Percentiles rank a stretch among this genome's conserved stretches.
phyloP scores from a whole-genome alignment of 2,329 filamentous ascomycete species.

The Diaporthe capsici region DNA sequence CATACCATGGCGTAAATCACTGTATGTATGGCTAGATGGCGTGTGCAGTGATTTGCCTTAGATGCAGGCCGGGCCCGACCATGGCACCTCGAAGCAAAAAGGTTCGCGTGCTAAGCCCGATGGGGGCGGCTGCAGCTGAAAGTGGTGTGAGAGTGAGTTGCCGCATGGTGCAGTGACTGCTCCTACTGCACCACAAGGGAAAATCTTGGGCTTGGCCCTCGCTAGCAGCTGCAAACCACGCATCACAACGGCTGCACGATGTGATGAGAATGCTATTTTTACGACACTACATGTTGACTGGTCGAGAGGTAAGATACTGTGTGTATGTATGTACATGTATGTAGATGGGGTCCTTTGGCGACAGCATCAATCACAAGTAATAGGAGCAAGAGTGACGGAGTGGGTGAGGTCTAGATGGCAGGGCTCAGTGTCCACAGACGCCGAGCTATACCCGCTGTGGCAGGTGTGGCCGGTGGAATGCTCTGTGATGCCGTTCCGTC shows the following conservation, averaged over 20 bases:
- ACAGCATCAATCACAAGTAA: neutral
- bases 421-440: neutral
- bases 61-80: neutral
- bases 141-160: slow-evolving; percentile 14
- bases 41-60: slow-evolving; percentile 2
- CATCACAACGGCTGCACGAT: slow-evolving; percentile 15
- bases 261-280: slow-evolving; percentile 33
- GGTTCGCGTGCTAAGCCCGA: neutral
- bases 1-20: neutral
- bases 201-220: slow-evolving; percentile 2
- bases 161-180: neutral
- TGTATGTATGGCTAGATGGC: neutral
- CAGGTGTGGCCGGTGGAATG: slow-evolving; percentile 1
- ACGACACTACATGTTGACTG: slow-evolving; percentile 13
- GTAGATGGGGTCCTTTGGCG: neutral
- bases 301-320: neutral
- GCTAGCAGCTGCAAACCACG: neutral
- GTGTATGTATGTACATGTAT: neutral
- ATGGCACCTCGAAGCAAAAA: slow-evolving; percentile 1
- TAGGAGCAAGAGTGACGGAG: neutral
- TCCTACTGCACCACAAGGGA: neutral
- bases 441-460: slow-evolving; percentile 15
- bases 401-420: neutral
- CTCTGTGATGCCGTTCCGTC: slow-evolving; percentile 11
- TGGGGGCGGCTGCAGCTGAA: slow-evolving; percentile 1